A percentile compares a stretch with the other conserved stretches of the same genome.
Evolutionary conservation across 2,329 filamentous ascomycete species (phyloP).

Genomic region (Cladosporium colombiae): DNA sequence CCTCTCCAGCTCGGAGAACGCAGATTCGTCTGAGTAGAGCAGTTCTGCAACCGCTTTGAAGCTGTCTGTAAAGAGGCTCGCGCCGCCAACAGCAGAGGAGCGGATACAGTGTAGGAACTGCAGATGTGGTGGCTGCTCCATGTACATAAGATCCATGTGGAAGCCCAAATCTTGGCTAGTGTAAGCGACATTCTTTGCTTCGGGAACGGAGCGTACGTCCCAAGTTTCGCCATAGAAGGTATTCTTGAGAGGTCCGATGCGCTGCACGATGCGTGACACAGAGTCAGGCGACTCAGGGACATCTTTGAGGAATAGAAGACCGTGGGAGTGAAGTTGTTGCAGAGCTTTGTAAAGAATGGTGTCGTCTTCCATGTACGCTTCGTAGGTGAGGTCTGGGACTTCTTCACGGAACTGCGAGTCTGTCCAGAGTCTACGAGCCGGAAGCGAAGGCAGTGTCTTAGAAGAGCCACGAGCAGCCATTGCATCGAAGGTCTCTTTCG

Average conservation of each 20-base stretch:
- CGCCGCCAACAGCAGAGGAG: slow-evolving; percentile 76
- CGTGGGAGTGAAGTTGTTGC: slow-evolving; percentile 62
- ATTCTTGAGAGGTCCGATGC: slow-evolving; percentile 76
- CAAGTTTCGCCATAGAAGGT: slow-evolving; percentile 92
- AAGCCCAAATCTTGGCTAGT: slow-evolving; percentile 79
- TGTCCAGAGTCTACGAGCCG: slow-evolving; percentile 46
- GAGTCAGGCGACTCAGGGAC: slow-evolving; percentile 60
- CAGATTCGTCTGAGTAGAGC: slow-evolving; percentile 19
- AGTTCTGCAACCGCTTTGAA: slow-evolving; percentile 58
- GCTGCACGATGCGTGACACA: slow-evolving; percentile 67
- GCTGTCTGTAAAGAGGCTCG: slow-evolving; percentile 82
- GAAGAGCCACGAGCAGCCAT: slow-evolving; percentile 1
- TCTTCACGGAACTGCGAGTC: slow-evolving; percentile 47
- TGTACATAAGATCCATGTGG: slow-evolving; percentile 93
- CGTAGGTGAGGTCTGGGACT: slow-evolving; percentile 65
- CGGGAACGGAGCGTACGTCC: slow-evolving; percentile 79
- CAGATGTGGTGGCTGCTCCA: slow-evolving; percentile 73
- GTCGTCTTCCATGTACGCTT: slow-evolving; percentile 67
- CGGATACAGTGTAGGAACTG: slow-evolving; percentile 89
- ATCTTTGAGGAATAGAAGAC: slow-evolving; percentile 73
- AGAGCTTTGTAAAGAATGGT: slow-evolving; percentile 63
- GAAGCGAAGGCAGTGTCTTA: slow-evolving; percentile 11
- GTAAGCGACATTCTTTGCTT: slow-evolving; percentile 88
- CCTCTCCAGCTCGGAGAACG: slow-evolving; percentile 23
- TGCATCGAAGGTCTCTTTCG: neutral